Percentiles rank a stretch among this genome's conserved stretches.
These are phyloP conservation scores for Pichia kudriavzevii DNA, from an alignment of 1,139 yeast genomes.

Conservation along the genomic window DNA sequence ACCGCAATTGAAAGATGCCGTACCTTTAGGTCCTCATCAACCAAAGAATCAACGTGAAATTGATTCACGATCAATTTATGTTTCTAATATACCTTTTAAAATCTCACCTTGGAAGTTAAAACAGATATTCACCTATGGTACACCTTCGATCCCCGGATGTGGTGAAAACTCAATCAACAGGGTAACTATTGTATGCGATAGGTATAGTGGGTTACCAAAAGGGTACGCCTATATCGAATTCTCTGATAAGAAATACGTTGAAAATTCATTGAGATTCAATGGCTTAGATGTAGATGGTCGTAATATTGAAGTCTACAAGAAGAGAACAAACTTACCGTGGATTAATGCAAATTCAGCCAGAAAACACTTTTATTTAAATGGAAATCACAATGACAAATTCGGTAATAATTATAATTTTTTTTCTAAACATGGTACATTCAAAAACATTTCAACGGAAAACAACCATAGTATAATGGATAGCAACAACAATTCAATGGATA, in stretches of 20 bases:
- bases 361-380: constrained; percentile 14
- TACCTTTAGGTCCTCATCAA: constrained; percentile 27
- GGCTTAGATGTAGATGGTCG: constrained; percentile 64
- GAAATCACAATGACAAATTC: neutral
- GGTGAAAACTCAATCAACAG: constrained; percentile 62
- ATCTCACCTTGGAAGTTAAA: constrained; percentile 78
- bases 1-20: no score
- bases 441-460: neutral
- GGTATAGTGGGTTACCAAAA: constrained; percentile 69
- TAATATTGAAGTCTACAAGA: constrained; percentile 61
- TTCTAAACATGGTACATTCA: no score
- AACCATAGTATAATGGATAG: neutral
- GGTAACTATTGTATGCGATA: constrained; percentile 71
- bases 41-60: constrained; percentile 27
- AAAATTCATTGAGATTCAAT: constrained; percentile 59
- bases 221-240: constrained; percentile 86
- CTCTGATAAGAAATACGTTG: constrained; percentile 53
- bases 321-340: constrained; percentile 78
- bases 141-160: constrained; percentile 27
- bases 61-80: constrained; percentile 76
- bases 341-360: constrained; percentile 34
- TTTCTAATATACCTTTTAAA: constrained; percentile 80
- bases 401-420: neutral
- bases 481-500: neutral
- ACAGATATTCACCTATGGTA: constrained; percentile 52